Evolutionary conservation across 2,329 filamentous ascomycete genomes (phyloP), one percentile per base, ranked within the genome.

Genomic region (Aspergillus chevalieri): DNA sequence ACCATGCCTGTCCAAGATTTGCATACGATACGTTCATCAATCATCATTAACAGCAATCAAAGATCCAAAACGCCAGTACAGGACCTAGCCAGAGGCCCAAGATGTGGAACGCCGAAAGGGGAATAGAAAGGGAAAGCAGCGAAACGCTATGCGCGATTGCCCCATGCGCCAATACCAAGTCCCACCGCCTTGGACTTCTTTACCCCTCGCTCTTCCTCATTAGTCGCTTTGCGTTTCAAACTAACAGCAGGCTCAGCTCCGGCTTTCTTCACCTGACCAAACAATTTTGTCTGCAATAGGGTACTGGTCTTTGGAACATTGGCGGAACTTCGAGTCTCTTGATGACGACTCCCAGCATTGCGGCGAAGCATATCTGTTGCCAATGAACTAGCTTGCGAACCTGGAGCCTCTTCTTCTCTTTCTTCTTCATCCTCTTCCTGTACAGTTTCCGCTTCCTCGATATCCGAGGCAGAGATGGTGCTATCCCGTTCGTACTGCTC

Each of bases 301-400:
- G 69, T 71, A 63, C 67, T 78, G 55, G 61, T 71, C 58, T 67
- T 73, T 51, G 67, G 71, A 57, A 65, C 69, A 51, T 62, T 71
- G 56, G 57, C 57, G 39, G 65, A 62, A 49, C 66, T 62, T 39
- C 63, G 60, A 43, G 62, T 56, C 44, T 60, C 57, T 39, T 68
- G 65, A 54, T 72, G 58, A 64, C 68, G 57, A 70, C 57, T 58
- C 43, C 73, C 65, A 46, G 77, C 70, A 57, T 77, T 72, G 34
- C 81, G 78, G 14, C 85, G 84, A 54, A 89, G 77, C 82, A 92
- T 83, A 57, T 83, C 84, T 2, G 85, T 84, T 2, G 89, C 89
- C 42, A 83, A 82, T 55, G 87, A 86, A 60, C 85, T 91, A 7
- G 89, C 88, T 61, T 88, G 86, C 50, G 86, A 89, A 60, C 86